These are phyloP conservation scores for Thraustochytrium sp. DNA, from an alignment of 352 stramenopile genomes.

Conservation along the genomic window DNA sequence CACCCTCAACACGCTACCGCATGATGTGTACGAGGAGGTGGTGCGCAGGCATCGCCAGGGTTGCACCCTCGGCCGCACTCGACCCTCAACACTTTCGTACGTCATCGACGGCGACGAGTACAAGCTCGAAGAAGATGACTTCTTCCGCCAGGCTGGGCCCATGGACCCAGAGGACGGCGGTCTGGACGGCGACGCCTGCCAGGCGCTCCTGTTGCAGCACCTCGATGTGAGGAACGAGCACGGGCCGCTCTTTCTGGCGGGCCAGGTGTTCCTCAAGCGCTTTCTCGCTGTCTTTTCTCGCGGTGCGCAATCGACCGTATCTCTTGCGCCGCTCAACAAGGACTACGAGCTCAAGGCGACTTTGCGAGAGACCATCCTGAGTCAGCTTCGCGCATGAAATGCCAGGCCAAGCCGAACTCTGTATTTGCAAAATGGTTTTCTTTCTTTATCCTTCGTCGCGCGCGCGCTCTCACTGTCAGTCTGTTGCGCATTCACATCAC, in stretches of 20 bases:
- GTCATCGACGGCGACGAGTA: neutral
- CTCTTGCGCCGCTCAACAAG: neutral
- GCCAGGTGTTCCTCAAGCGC: neutral
- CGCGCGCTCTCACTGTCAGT: too few relatives aligned
- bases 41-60: neutral
- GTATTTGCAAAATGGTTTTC: neutral
- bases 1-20: slow-evolving; percentile 16
- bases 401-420: neutral
- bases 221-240: slow-evolving; percentile 7
- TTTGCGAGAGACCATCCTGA: neutral
- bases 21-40: neutral
- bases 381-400: too few relatives aligned
- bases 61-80: neutral
- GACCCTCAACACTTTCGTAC: neutral
- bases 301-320: neutral
- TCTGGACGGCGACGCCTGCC: neutral
- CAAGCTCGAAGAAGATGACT: neutral
- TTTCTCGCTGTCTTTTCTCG: neutral
- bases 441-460: neutral
- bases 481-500: too few relatives aligned
- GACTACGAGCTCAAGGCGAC: neutral
- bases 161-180: too few relatives aligned
- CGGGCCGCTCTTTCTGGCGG: neutral
- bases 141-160: too few relatives aligned
- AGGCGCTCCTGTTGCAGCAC: neutral